Conservation (phyloP, 257 asterid genomes). For the Solanum tarijense region DNA sequence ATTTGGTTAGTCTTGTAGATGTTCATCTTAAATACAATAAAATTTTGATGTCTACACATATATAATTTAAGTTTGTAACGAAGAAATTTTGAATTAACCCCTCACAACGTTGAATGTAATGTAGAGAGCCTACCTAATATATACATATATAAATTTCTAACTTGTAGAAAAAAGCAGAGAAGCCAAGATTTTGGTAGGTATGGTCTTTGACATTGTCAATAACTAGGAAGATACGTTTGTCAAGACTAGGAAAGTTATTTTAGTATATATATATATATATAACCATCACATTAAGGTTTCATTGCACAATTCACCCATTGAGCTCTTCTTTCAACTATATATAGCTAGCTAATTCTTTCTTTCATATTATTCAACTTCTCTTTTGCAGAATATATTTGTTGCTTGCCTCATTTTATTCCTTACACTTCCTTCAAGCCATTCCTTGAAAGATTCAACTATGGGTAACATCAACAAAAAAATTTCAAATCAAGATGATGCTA, state of each 20-base stretch:
- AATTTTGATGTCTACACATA: background rate
- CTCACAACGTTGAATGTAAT: background rate
- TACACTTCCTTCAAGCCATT: conserved; percentile 10
- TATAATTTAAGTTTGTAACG: background rate
- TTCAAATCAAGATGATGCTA: background rate
- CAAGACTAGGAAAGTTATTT: background rate
- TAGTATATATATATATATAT: background rate
- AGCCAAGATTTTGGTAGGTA: background rate
- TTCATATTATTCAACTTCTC: background rate
- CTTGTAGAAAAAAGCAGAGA: background rate
- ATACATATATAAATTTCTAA: background rate
- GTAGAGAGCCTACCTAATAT: background rate
- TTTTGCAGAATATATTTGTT: conserved; percentile 20
- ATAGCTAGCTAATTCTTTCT: background rate
- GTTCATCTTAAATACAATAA: background rate
- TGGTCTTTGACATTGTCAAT: background rate
- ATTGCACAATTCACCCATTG: conserved; percentile 6
- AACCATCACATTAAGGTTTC: background rate
- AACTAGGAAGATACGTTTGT: background rate
- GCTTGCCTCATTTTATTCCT: conserved; percentile 8
- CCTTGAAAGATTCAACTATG: conserved; percentile 17
- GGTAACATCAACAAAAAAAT: conserved; percentile 25
- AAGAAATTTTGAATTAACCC: background rate
- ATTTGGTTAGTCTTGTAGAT: background rate
- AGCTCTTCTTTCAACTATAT: background rate